Evolutionary conservation across 257 asterid genomes (phyloP).

Genomic region (Ophiorrhiza pumila): DNA sequence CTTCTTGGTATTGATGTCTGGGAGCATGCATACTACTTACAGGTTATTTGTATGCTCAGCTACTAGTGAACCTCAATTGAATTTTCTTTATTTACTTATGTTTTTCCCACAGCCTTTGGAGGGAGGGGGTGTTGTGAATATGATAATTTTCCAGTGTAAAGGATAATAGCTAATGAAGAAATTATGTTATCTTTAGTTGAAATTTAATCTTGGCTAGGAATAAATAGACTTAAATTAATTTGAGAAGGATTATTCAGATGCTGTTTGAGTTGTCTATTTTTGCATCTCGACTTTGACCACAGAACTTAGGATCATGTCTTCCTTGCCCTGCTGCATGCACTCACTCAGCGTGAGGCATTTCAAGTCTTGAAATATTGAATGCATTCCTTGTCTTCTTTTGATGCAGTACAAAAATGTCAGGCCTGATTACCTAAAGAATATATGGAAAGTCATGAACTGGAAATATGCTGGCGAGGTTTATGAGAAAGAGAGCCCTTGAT

Average conservation of each 20-base stretch:
- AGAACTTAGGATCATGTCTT: neutral
- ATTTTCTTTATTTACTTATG: neutral
- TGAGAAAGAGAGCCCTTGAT: conserved; percentile 44
- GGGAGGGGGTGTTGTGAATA: neutral
- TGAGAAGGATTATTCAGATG: neutral
- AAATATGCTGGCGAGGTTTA: conserved; percentile 63
- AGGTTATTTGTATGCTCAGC: conserved; percentile 38
- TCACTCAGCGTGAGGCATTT: conserved; percentile 1
- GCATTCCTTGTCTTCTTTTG: conserved; percentile 4
- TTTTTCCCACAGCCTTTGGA: neutral
- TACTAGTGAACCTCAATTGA: conserved; percentile 4
- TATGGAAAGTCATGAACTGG: conserved; percentile 84
- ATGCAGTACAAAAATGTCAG: conserved; percentile 86
- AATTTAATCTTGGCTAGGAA: neutral
- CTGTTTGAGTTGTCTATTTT: neutral
- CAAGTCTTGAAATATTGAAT: conserved; percentile 3
- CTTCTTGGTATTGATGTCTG: conserved; percentile 76
- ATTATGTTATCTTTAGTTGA: neutral
- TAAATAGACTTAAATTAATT: neutral
- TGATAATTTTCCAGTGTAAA: neutral
- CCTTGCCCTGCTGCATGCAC: neutral
- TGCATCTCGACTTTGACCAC: neutral
- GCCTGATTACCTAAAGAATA: conserved; percentile 71
- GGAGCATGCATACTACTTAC: conserved; percentile 88
- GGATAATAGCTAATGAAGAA: neutral